Conservation (phyloP, 495 filamentous ascomycete species). For the Podospora didyma region DNA sequence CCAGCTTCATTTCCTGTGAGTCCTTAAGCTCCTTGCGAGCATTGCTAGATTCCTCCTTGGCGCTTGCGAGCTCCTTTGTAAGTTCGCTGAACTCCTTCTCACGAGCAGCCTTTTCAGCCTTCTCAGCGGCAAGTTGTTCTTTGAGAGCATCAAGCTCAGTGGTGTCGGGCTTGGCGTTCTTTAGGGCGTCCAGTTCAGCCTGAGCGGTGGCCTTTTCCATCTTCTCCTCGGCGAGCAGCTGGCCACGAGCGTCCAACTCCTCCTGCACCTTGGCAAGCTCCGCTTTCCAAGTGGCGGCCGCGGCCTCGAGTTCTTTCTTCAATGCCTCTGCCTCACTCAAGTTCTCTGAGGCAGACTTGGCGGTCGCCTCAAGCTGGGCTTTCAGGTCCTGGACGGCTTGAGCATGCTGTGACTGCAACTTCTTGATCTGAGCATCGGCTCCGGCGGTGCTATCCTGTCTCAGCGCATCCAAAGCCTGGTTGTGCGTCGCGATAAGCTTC, state of each 20-base stretch:
- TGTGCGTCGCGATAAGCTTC: conserved; percentile 41
- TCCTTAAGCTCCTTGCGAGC: conserved; percentile 32
- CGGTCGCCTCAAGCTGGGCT: conserved; percentile 28
- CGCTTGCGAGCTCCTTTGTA: conserved; percentile 27
- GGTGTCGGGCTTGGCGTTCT: conserved; percentile 50
- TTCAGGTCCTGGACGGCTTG: conserved; percentile 40
- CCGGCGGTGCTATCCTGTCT: conserved; percentile 30
- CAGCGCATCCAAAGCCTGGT: conserved; percentile 38
- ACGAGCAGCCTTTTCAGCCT: conserved; percentile 10
- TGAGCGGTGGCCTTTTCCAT: conserved; percentile 51
- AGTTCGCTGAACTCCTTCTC: conserved; percentile 31
- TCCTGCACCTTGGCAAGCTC: conserved; percentile 35
- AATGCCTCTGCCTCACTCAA: conserved; percentile 19
- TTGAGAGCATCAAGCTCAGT: conserved; percentile 38
- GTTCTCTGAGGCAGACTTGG: conserved; percentile 15
- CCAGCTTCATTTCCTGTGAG: conserved; percentile 35
- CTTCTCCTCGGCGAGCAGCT: conserved; percentile 50
- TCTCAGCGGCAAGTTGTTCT: conserved; percentile 32
- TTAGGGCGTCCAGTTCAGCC: conserved; percentile 49
- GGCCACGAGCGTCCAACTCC: conserved; percentile 41
- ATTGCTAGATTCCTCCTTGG: conserved; percentile 24
- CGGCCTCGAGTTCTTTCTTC: conserved; percentile 19
- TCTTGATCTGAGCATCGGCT: conserved; percentile 33
- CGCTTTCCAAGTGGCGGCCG: conserved; percentile 21
- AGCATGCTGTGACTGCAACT: conserved; percentile 37